Percentiles rank a stretch among this genome's conserved stretches.
Conservation (phyloP, 805 yeast species). For the Kluyveromyces nonfermentans region DNA sequence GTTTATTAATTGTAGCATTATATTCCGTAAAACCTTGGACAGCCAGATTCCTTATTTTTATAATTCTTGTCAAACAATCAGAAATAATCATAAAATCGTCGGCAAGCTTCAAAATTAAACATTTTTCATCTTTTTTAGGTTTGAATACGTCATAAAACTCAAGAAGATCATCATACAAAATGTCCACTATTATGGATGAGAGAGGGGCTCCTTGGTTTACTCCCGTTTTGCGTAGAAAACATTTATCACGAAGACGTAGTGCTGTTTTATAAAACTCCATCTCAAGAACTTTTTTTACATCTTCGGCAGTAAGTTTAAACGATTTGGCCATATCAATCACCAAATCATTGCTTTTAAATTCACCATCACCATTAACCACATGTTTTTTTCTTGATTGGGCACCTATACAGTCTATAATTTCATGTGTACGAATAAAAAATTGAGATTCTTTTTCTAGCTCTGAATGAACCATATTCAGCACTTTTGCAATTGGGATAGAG, state of each 20-base stretch:
- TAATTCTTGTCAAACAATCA: slow-evolving; percentile 28
- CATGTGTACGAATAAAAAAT: slow-evolving; percentile 23
- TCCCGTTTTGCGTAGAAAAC: slow-evolving; percentile 50
- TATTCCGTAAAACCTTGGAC: slow-evolving; percentile 34
- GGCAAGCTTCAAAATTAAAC: slow-evolving; percentile 53
- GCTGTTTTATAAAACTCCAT: slow-evolving; percentile 47
- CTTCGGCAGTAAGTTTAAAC: slow-evolving; percentile 31
- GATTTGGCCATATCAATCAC: slow-evolving; percentile 30
- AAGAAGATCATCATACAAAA: slow-evolving; percentile 58
- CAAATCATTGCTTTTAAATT: slow-evolving; percentile 11
- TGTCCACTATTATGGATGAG: slow-evolving; percentile 65
- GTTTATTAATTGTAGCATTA: slow-evolving; percentile 33
- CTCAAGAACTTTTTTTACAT: slow-evolving; percentile 37
- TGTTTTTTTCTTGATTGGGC: slow-evolving; percentile 7
- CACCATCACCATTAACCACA: slow-evolving; percentile 15
- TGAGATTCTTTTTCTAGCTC: slow-evolving; percentile 12
- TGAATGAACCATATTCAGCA: slow-evolving; percentile 28
- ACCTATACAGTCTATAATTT: slow-evolving; percentile 14
- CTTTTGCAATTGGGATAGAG: slow-evolving; percentile 43
- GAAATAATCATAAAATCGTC: slow-evolving; percentile 82
- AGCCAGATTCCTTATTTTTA: slow-evolving; percentile 23
- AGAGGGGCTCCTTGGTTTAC: slow-evolving; percentile 79
- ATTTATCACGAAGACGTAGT: slow-evolving; percentile 30
- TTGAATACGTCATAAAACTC: slow-evolving; percentile 24
- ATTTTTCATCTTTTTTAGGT: slow-evolving; percentile 17